Base-by-base conservation (phyloP, 352 stramenopile genomes). In the Phytophthora boehmeriae region DNA sequence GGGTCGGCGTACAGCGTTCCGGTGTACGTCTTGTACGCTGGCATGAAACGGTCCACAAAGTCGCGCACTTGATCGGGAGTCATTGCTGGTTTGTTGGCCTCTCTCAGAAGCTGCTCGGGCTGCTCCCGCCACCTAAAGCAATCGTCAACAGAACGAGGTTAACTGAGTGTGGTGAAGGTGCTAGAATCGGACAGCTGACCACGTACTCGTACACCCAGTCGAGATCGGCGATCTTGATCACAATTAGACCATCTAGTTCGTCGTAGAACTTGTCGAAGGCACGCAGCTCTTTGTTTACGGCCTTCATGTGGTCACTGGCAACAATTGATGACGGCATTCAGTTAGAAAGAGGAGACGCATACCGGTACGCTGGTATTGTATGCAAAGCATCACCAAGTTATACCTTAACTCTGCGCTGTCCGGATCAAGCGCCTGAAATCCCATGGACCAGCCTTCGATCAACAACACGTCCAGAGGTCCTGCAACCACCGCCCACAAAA, bases 31-130 rank as follows among this genome's bases (percentile, higher is more conserved):
- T 86, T 70, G 71, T 96, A 96, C 22, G 80, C 71, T 11, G 88
- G 86, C 83, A 96, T 92, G 63, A 91, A 96, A 59, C 88, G 85
- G 54, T 95, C 83, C 39, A 96, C 82, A 67, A 96, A 96, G 69
- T 93, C 85, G 28, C 76, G 75, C 42, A 96, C 83, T 62, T 94
- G 67, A 30, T 75, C 71, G 11, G 71, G 41, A 2, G 78, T 86
- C 53, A 95, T 75, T 14, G 80, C 83, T 41, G 83, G 76, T 41
- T 89, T 91, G 30, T 68, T 76, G 4, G 80, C 71, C 20, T 67
- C 62, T 8, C 87, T 77, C 47, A 96, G 57, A 8, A 90, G 67
- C 52, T 73, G 68, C 64, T 96, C 88, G 25, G 80, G 84, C 62
- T 96, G 73, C 54, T 94, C 85, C 14, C 88, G 78, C 88, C 88